Evolutionary conservation across 73 alveolate species (phyloP), one percentile per base, ranked within the genome.

Genomic region (Stentor roeselii): DNA sequence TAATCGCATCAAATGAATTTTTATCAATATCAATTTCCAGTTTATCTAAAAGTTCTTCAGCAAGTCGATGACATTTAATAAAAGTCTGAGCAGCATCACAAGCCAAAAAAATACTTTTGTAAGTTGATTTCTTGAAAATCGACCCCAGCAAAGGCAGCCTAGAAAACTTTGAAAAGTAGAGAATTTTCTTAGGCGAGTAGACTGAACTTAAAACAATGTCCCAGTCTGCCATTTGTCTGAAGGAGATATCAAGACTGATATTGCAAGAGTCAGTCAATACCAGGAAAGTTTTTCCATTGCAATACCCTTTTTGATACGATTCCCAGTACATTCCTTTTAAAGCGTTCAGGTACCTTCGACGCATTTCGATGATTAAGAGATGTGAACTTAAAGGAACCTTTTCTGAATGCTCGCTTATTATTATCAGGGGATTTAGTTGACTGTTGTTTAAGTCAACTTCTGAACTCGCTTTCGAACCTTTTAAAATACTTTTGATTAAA

Each of bases 281-380:
- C 3, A 78, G 60, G 30, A 36, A 60, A 6, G 91, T 3, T 3
- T 78, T 40, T 1, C 75, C 40, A 4, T 82, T 78, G 31, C 91
- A 86, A 37, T 60, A 39, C 2, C 91, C 87, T 30, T 58, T 60
- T 40, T 86, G 87, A 60, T 59, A 86, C 61, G 37, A 60, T 27
- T 86, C 76, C 87, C 86, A 86, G 39, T 86, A 86, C 32, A 86
- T 31, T 21, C 91, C 87, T 80, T 82, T 86, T 0, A 86, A 67
- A 3, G 84, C 60, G 60, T 78, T 78, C 6, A 86, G 39, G 78
- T 40, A 86, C 39, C 91, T 42, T 39, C 84, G 82, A 34, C 86
- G 42, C 21, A 85, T 83, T 41, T 86, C 91, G 3, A 36, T 30
- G 59, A 41, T 32, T 27, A 86, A 83, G 34, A 78, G 84, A 21